A percentile compares a stretch with the other conserved stretches of the same genome.
These are phyloP conservation scores for Ustilago trichophora DNA, from an alignment of 1,284 basidiomycete species.

Conservation along the genomic window DNA sequence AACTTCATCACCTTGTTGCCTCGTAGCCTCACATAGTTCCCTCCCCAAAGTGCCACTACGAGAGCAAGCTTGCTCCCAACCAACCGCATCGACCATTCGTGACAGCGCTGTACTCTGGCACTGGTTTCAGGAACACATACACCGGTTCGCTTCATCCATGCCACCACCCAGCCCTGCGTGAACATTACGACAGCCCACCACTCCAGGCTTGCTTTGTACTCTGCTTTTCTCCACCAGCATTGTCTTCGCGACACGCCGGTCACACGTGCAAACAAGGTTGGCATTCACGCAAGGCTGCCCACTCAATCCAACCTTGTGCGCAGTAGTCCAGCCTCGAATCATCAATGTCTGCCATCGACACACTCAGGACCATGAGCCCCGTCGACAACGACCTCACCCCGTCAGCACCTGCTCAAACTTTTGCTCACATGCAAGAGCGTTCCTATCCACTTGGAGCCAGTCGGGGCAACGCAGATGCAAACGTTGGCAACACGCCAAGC, in stretches of 20 bases:
- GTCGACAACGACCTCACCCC: constrained; percentile 38
- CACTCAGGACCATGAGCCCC: constrained; percentile 5
- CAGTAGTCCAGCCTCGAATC: no score
- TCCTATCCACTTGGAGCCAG: constrained; percentile 18
- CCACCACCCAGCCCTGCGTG: not conserved
- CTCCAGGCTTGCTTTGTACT: no score
- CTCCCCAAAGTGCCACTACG: no score
- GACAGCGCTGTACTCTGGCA: not conserved
- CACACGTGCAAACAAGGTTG: not conserved
- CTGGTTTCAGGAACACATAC: not conserved
- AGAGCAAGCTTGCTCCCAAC: no score
- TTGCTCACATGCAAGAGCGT: constrained; percentile 34
- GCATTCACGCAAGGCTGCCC: not conserved
- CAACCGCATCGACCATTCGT: no score
- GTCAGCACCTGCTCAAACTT: constrained; percentile 27
- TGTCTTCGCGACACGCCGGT: no score
- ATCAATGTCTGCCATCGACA: constrained; percentile 1
- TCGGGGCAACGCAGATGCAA: constrained; percentile 1
- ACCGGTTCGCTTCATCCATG: not conserved
- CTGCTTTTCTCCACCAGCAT: no score
- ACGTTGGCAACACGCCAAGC: not conserved
- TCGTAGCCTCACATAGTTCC: no score
- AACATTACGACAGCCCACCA: no score
- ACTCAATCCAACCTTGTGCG: not conserved
- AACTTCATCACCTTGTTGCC: no score